Conservation (phyloP, 192 early-diverging fungal genomes). For the Coemansia sp. region DNA sequence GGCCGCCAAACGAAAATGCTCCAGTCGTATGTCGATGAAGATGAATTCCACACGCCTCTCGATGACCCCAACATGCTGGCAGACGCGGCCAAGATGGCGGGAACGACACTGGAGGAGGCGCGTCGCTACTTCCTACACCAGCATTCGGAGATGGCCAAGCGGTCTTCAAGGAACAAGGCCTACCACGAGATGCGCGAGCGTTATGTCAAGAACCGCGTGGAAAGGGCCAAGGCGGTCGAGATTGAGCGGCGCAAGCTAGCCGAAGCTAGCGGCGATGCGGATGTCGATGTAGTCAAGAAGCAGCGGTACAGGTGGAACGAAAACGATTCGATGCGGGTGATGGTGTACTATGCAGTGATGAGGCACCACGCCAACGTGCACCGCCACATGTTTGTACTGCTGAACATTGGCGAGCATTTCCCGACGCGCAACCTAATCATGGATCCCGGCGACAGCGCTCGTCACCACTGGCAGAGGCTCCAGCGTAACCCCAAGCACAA, state of each 20-base stretch:
- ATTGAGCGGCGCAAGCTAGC: not conserved
- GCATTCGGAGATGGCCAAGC: not conserved
- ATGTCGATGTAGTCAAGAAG: not conserved
- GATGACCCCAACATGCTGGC: slow-evolving; percentile 3
- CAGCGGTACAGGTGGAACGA: slow-evolving; percentile 21
- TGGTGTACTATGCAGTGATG: slow-evolving; percentile 22
- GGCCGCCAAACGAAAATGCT: slow-evolving; percentile 14
- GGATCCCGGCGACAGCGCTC: slow-evolving; percentile 17
- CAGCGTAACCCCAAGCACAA: not conserved
- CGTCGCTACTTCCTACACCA: slow-evolving; percentile 30
- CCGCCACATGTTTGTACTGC: slow-evolving; percentile 18
- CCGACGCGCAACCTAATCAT: slow-evolving; percentile 9
- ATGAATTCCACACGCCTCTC: slow-evolving; percentile 17
- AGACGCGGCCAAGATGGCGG: slow-evolving; percentile 29
- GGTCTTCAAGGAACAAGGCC: not conserved
- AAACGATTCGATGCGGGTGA: slow-evolving; percentile 12
- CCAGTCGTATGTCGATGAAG: slow-evolving; percentile 15
- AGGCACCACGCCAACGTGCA: slow-evolving; percentile 29
- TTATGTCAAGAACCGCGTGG: not conserved
- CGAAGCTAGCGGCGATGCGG: not conserved
- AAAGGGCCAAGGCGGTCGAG: slow-evolving; percentile 5
- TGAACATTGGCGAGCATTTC: slow-evolving; percentile 11
- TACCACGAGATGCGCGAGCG: not conserved
- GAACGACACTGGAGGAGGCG: slow-evolving; percentile 22
- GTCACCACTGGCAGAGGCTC: slow-evolving; percentile 20